Evolutionary conservation across 2,329 filamentous ascomycete species (phyloP).

Genomic region (Fusarium armeniacum): DNA sequence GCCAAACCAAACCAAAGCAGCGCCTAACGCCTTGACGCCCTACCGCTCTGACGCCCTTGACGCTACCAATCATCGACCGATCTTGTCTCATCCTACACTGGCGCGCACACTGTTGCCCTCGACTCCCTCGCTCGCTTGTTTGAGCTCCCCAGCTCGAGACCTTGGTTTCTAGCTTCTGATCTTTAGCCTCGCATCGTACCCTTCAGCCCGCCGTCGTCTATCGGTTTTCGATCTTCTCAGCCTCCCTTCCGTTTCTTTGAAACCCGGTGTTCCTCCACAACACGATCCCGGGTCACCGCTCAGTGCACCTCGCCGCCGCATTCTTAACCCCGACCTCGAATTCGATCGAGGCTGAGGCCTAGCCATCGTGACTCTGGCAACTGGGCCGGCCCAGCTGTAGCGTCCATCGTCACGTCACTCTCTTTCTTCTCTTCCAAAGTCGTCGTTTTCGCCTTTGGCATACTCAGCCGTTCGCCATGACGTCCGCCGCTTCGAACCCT

Average conservation of each 20-base stretch:
- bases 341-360: constrained; percentile 40
- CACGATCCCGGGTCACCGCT: constrained; percentile 33
- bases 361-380: constrained; percentile 48
- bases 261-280: constrained; percentile 22
- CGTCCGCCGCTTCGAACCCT: constrained; percentile 55
- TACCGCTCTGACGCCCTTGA: constrained; percentile 44
- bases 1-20: constrained; percentile 17
- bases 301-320: constrained; percentile 35
- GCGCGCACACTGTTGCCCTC: constrained; percentile 44
- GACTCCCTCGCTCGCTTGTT: constrained; percentile 40
- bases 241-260: constrained; percentile 17
- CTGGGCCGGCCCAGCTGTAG: constrained; percentile 51
- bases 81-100: constrained; percentile 42
- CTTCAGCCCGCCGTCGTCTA: constrained; percentile 30
- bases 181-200: constrained; percentile 38
- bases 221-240: constrained; percentile 22
- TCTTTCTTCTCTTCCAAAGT: constrained; percentile 22
- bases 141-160: constrained; percentile 39
- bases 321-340: constrained; percentile 33
- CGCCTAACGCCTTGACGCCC: constrained; percentile 48
- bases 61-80: constrained; percentile 52
- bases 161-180: constrained; percentile 37
- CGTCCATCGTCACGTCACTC: constrained; percentile 37
- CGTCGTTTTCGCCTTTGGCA: constrained; percentile 20
- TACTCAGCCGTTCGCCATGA: constrained; percentile 51